Conservation (phyloP, 2,329 filamentous ascomycete species). For the Monilinia vaccinii-corymbosi region DNA sequence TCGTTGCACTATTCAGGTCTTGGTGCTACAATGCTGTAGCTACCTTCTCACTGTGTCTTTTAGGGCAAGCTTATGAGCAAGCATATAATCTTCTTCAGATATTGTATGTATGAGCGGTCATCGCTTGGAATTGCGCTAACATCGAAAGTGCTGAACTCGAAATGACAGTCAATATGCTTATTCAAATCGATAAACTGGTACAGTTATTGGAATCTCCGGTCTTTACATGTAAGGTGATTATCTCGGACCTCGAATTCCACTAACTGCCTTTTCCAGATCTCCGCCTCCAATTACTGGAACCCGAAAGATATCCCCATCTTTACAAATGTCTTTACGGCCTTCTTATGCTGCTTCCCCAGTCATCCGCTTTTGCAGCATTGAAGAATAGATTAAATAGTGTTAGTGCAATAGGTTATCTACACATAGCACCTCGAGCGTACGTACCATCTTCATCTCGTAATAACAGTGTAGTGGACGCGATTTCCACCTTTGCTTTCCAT, state of each 20-base stretch:
- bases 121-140: slow-evolving; percentile 19
- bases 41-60: slow-evolving; percentile 88
- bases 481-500: slow-evolving; percentile 28
- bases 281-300: slow-evolving; percentile 86
- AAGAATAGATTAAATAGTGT: slow-evolving; percentile 97
- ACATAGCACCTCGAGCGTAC: slow-evolving; percentile 72
- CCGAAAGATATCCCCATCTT: slow-evolving; percentile 86
- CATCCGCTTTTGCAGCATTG: slow-evolving; percentile 88
- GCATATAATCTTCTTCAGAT: slow-evolving; percentile 94
- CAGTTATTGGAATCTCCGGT: slow-evolving; percentile 95
- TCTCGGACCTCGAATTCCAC: background rate
- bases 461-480: slow-evolving; percentile 28
- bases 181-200: slow-evolving; percentile 97
- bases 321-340: slow-evolving; percentile 98
- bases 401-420: slow-evolving; percentile 90
- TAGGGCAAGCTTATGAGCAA: slow-evolving; percentile 96
- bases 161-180: slow-evolving; percentile 98
- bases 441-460: slow-evolving; percentile 35
- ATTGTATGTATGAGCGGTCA: slow-evolving; percentile 48
- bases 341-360: slow-evolving; percentile 96
- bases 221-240: slow-evolving; percentile 73
- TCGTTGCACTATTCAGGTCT: slow-evolving; percentile 85
- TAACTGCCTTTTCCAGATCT: slow-evolving; percentile 52
- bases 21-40: slow-evolving; percentile 99
- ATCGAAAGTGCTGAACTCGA: slow-evolving; percentile 74